phyloP scores from a whole-genome alignment of 495 filamentous ascomycete species.

The Sporormia fimetaria region DNA sequence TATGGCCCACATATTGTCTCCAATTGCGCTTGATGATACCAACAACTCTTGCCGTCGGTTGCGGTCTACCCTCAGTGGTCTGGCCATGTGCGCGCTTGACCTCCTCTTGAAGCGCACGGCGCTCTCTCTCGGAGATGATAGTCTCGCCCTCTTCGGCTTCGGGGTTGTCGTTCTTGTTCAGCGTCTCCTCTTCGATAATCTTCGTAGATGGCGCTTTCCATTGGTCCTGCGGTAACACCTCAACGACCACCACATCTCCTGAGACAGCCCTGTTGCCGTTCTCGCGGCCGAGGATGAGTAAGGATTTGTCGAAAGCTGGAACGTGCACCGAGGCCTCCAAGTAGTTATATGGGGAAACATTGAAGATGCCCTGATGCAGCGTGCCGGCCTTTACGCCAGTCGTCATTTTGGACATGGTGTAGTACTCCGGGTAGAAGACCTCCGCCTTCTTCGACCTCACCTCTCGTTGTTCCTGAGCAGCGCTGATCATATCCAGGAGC shows the following conservation, averaged over 20 bases:
- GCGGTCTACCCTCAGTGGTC: slow-evolving; percentile 62
- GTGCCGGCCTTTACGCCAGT: slow-evolving; percentile 78
- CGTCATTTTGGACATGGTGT: slow-evolving; percentile 83
- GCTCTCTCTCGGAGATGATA: slow-evolving; percentile 74
- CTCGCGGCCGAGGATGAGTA: slow-evolving; percentile 83
- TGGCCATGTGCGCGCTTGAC: slow-evolving; percentile 77
- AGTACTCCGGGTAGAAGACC: slow-evolving; percentile 67
- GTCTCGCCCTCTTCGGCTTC: slow-evolving; percentile 65
- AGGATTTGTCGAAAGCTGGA: slow-evolving; percentile 73
- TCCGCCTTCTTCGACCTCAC: slow-evolving; percentile 53
- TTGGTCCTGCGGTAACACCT: slow-evolving; percentile 82
- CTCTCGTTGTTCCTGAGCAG: slow-evolving; percentile 53
- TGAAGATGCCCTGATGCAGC: slow-evolving; percentile 88
- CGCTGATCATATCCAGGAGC: slow-evolving; percentile 90
- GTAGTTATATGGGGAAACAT: slow-evolving; percentile 95
- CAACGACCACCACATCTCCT: slow-evolving; percentile 83
- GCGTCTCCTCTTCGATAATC: slow-evolving; percentile 85
- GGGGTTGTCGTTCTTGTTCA: slow-evolving; percentile 88
- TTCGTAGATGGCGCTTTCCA: slow-evolving; percentile 95
- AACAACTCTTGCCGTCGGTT: slow-evolving; percentile 87
- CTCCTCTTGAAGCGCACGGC: slow-evolving; percentile 75
- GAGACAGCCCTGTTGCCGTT: slow-evolving; percentile 91
- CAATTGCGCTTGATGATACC: slow-evolving; percentile 90
- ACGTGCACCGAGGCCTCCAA: slow-evolving; percentile 86
- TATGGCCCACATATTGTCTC: slow-evolving; percentile 93